Percentiles rank a stretch among this genome's conserved stretches.
These are phyloP conservation scores for Excoecaria agallocha DNA, from an alignment of 345 rosid genomes.

Conservation along the genomic window DNA sequence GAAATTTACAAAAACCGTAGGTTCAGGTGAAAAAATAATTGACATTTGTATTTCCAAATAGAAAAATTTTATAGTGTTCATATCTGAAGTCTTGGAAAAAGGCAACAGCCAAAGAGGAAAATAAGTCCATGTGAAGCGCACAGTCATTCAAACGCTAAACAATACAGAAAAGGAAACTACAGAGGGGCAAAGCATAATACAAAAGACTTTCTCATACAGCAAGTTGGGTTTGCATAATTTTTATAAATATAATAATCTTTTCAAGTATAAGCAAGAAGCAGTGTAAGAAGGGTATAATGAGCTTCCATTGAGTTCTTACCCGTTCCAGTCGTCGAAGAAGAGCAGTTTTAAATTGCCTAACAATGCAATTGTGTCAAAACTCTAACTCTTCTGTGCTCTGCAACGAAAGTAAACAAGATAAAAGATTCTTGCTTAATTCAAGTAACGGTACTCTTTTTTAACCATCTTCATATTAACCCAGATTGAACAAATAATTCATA, in stretches of 20 bases:
- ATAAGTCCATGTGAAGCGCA: background rate
- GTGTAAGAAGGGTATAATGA: background rate
- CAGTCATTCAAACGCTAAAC: background rate
- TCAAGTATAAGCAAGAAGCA: background rate
- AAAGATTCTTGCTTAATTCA: background rate
- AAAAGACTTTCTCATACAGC: background rate
- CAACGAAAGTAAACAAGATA: background rate
- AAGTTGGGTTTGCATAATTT: background rate
- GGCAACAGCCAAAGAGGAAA: background rate
- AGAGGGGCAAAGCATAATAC: background rate
- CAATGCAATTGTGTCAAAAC: background rate
- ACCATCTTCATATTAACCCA: background rate
- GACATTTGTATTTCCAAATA: background rate
- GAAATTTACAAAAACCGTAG: background rate
- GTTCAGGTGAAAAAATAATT: background rate
- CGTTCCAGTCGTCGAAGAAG: conserved; percentile 86
- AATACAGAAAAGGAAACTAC: background rate
- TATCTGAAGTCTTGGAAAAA: background rate
- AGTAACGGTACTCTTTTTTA: background rate
- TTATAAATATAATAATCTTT: conserved; percentile 4
- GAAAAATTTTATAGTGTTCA: background rate
- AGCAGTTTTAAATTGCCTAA: conserved; percentile 80
- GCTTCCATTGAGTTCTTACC: conserved; percentile 31
- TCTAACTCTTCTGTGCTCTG: background rate
- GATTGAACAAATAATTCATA: background rate